These are phyloP conservation scores for Dendrobium nobile DNA, from an alignment of 106 monocot species.

Conservation along the genomic window DNA sequence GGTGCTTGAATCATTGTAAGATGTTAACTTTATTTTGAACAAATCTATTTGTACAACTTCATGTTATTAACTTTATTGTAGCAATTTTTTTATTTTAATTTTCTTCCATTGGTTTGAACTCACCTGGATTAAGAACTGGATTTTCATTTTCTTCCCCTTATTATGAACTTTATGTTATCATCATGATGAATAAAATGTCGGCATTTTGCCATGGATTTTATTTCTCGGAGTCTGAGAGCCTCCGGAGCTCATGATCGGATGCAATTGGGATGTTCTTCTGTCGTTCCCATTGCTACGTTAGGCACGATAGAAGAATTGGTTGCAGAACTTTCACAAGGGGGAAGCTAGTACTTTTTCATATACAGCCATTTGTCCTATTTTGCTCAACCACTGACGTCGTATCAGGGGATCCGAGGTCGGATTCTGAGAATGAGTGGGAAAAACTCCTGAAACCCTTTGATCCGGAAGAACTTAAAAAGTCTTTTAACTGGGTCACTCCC, in stretches of 20 bases:
- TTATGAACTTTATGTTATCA: too few relatives aligned
- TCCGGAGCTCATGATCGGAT: constrained; percentile 3
- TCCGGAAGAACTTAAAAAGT: constrained; percentile 52
- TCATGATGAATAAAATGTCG: not conserved
- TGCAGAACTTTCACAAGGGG: not conserved
- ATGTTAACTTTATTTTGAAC: too few relatives aligned
- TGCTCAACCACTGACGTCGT: not conserved
- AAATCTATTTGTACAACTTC: too few relatives aligned
- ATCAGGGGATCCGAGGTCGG: not conserved
- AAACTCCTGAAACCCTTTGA: constrained; percentile 73
- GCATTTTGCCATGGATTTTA: not conserved
- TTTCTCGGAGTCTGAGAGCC: not conserved
- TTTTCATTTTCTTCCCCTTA: too few relatives aligned
- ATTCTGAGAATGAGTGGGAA: constrained; percentile 62
- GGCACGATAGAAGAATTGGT: not conserved
- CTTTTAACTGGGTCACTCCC: constrained; percentile 58
- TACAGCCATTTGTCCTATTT: not conserved
- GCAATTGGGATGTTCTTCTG: not conserved
- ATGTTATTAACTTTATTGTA: too few relatives aligned
- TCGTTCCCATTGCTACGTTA: not conserved
- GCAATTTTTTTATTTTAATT: too few relatives aligned
- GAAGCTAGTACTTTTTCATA: not conserved
- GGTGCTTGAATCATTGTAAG: too few relatives aligned
- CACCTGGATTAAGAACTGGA: too few relatives aligned
- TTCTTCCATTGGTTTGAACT: too few relatives aligned